phyloP scores from a whole-genome alignment of 2,329 filamentous ascomycete genomes.

The Aspergillus uvarum region DNA sequence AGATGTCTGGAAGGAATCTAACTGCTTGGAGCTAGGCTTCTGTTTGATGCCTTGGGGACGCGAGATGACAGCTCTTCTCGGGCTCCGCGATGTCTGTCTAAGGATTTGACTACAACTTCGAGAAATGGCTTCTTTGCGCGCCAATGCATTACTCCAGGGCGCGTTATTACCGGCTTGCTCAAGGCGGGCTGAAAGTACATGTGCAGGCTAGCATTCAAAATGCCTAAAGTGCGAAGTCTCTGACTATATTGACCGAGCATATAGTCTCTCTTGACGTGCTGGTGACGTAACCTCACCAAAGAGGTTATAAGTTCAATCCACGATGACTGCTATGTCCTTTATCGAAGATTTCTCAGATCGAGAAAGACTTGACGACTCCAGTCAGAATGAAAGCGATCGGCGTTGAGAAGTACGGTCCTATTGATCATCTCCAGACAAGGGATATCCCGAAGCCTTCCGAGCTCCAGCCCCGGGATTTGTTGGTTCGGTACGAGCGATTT shows the following conservation, averaged over 20 bases:
- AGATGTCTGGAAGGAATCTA: no score
- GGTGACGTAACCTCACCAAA: neutral
- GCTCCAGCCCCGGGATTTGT: slow-evolving; percentile 35
- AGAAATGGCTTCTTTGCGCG: no score
- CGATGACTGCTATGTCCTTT: neutral
- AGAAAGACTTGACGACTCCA: neutral
- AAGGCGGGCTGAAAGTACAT: no score
- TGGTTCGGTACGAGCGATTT: slow-evolving; percentile 30
- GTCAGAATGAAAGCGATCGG: slow-evolving; percentile 10
- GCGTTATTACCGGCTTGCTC: no score
- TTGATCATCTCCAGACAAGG: slow-evolving; percentile 18
- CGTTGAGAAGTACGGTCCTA: slow-evolving; percentile 19
- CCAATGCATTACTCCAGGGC: no score
- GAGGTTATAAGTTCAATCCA: neutral
- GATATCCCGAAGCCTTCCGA: slow-evolving; percentile 26
- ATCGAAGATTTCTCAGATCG: neutral
- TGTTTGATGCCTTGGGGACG: no score
- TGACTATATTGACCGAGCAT: neutral
- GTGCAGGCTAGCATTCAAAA: neutral
- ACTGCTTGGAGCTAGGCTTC: no score
- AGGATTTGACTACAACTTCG: no score
- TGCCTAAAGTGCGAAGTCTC: neutral
- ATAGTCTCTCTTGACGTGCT: neutral
- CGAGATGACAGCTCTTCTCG: no score
- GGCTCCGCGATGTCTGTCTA: no score